Evolutionary conservation across 2,329 filamentous ascomycete species (phyloP).

Genomic region (Phyllosticta citribraziliensis): DNA sequence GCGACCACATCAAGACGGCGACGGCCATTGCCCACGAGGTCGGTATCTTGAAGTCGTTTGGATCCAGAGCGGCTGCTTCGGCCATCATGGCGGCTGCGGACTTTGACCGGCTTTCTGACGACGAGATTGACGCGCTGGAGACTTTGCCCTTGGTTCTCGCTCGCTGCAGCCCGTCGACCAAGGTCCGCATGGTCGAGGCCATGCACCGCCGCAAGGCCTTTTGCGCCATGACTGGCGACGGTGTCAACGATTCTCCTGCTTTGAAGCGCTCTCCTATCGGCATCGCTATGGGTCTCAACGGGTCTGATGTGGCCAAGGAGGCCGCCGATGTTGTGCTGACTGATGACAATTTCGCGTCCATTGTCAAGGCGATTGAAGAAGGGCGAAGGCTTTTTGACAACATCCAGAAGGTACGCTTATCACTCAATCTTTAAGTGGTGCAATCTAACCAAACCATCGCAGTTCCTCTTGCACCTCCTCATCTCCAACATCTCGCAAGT

Average conservation of each 20-base stretch:
- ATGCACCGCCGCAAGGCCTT: slow-evolving; percentile 28
- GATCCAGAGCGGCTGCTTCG: slow-evolving; percentile 1
- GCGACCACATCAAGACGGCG: slow-evolving; percentile 38
- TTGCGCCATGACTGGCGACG: slow-evolving; percentile 35
- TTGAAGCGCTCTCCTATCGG: slow-evolving; percentile 33
- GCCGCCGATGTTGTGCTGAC: slow-evolving; percentile 32
- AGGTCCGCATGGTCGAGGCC: slow-evolving; percentile 38
- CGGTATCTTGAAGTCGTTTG: slow-evolving; percentile 24
- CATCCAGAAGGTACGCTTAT: slow-evolving; percentile 20
- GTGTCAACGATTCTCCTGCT: slow-evolving; percentile 32
- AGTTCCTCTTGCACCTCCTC: slow-evolving; percentile 39
- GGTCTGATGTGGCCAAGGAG: slow-evolving; percentile 32
- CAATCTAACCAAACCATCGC: not conserved
- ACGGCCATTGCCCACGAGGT: slow-evolving; percentile 38
- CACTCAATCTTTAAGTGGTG: not conserved
- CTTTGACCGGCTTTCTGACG: slow-evolving; percentile 35
- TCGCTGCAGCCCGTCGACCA: slow-evolving; percentile 37
- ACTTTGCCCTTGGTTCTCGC: slow-evolving; percentile 36
- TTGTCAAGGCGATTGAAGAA: slow-evolving; percentile 32
- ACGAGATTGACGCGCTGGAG: slow-evolving; percentile 32
- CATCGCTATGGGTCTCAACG: slow-evolving; percentile 31
- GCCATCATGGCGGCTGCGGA: slow-evolving; percentile 33
- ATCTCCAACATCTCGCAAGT: slow-evolving; percentile 41
- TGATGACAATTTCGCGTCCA: slow-evolving; percentile 33
- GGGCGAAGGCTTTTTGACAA: slow-evolving; percentile 32